Evolutionary conservation across 2,329 filamentous ascomycete genomes (phyloP).

Genomic region (Aspergillus aculeatus): DNA sequence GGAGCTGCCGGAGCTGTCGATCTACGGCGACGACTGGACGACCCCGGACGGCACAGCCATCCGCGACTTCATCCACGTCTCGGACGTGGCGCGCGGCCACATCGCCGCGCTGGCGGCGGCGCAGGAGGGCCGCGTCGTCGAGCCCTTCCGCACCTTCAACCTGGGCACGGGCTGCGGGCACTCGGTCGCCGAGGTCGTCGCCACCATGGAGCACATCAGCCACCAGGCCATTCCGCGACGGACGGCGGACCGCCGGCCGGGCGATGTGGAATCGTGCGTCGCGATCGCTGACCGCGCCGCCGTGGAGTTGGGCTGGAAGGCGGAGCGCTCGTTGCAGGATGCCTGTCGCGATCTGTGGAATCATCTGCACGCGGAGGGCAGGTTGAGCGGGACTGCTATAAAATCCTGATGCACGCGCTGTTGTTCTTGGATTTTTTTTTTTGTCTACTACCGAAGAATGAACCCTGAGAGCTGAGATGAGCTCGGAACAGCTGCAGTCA

Average conservation of each 20-base stretch:
- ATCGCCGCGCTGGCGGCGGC: conserved; percentile 54
- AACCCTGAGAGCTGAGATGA: too few relatives aligned
- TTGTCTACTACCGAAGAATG: too few relatives aligned
- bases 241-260: conserved; percentile 29
- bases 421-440: too few relatives aligned
- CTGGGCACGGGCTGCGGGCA: conserved; percentile 37
- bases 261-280: conserved; percentile 38
- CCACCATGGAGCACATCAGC: conserved; percentile 33
- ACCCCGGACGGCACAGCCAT: conserved; percentile 64
- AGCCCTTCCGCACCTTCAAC: conserved; percentile 42
- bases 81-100: conserved; percentile 61
- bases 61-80: conserved; percentile 66
- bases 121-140: conserved; percentile 26
- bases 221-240: conserved; percentile 25
- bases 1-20: conserved; percentile 49
- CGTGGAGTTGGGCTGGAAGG: conserved; percentile 53
- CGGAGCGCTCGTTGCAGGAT: conserved; percentile 33
- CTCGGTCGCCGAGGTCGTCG: conserved; percentile 35
- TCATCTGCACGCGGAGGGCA: background rate
- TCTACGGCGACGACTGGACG: conserved; percentile 64
- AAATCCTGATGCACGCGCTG: too few relatives aligned
- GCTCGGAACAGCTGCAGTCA: background rate
- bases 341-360: conserved; percentile 26
- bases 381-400: too few relatives aligned
- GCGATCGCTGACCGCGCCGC: conserved; percentile 36